Conservation (phyloP, 805 yeast genomes). For the Ascoidea rubescens region DNA sequence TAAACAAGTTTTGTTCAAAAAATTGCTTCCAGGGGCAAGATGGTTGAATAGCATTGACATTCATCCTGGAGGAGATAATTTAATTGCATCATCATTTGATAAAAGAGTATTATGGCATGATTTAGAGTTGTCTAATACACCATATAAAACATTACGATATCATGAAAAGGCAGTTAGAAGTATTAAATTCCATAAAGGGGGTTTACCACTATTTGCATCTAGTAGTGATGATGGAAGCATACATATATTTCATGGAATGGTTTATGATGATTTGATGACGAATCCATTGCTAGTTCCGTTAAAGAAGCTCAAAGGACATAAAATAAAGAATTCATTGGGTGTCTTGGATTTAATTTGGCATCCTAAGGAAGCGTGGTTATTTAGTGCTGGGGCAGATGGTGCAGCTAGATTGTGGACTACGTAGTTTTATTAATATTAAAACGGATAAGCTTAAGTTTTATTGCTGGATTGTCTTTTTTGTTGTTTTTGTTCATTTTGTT, state of each 20-base stretch:
- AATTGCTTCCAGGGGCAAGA: conserved; percentile 88
- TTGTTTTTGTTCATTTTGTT: no score
- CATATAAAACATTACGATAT: conserved; percentile 89
- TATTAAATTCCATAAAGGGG: conserved; percentile 74
- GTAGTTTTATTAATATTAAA: conserved; percentile 20
- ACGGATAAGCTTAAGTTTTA: no score
- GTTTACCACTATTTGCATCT: conserved; percentile 81
- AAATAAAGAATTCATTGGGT: conserved; percentile 66
- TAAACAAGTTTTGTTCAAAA: conserved; percentile 71
- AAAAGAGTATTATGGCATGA: conserved; percentile 97
- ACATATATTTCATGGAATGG: conserved; percentile 93
- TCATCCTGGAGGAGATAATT: conserved; percentile 93
- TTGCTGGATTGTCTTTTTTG: no score
- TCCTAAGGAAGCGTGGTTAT: conserved; percentile 96
- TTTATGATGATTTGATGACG: conserved; percentile 88
- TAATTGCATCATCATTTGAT: conserved; percentile 85
- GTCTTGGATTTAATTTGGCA: conserved; percentile 88
- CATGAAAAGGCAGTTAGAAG: conserved; percentile 90
- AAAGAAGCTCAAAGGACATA: conserved; percentile 87
- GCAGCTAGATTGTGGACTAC: conserved; percentile 96
- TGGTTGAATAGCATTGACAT: conserved; percentile 87
- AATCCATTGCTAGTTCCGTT: conserved; percentile 93
- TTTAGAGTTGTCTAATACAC: conserved; percentile 74
- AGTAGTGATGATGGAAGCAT: conserved; percentile 90
- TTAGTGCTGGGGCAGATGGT: conserved; percentile 95